Conservation (phyloP, 2,329 filamentous ascomycete species). For the Lizonia empirigonia region DNA sequence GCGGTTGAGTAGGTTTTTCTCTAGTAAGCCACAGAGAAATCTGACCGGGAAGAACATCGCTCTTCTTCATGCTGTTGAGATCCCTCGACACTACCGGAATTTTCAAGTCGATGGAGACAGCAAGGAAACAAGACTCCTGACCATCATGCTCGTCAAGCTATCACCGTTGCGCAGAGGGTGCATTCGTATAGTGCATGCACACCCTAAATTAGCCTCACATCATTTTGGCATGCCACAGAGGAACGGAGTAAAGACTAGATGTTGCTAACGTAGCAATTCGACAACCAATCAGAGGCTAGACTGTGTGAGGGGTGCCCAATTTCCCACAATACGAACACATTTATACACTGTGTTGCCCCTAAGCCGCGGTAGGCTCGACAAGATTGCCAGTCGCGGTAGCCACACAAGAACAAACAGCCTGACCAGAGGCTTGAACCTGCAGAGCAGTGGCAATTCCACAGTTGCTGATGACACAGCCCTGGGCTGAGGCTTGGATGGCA, state of each 20-base stretch:
- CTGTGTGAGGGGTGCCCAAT: background rate
- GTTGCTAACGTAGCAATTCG: background rate
- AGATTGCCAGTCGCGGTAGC: conserved; percentile 3
- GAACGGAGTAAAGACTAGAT: background rate
- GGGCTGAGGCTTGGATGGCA: conserved; percentile 17
- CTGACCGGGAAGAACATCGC: background rate
- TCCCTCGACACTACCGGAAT: background rate
- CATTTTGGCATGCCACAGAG: background rate
- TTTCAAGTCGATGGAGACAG: background rate
- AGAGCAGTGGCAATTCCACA: conserved; percentile 21
- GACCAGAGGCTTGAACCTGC: conserved; percentile 18
- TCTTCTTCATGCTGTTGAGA: background rate
- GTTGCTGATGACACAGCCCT: conserved; percentile 18
- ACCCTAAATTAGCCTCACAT: background rate
- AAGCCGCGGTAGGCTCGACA: background rate
- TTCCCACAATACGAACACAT: background rate
- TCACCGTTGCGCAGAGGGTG: background rate
- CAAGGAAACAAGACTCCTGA: background rate
- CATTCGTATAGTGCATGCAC: background rate
- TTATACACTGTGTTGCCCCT: too few species aligned
- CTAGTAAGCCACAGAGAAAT: background rate
- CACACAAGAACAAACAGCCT: conserved; percentile 21
- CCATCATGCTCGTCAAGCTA: background rate
- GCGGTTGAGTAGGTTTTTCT: background rate
- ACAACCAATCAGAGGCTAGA: background rate